Percentiles rank a stretch among this genome's conserved stretches.
phyloP scores from a whole-genome alignment of 495 filamentous ascomycete species.

The Xylaria grammica region DNA sequence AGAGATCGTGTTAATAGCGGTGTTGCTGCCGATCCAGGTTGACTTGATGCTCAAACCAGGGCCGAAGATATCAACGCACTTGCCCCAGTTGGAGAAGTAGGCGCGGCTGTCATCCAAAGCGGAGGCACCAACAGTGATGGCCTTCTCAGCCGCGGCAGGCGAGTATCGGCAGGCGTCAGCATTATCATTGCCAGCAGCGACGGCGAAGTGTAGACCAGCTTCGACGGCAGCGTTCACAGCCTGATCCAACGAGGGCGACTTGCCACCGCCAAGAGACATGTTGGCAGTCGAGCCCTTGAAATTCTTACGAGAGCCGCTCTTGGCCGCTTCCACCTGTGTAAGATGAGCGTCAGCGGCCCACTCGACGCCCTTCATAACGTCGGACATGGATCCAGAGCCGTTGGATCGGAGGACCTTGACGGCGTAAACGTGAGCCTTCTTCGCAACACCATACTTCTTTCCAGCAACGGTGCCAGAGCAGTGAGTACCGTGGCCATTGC shows the following conservation, averaged over 20 bases:
- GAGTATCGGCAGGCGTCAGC: constrained; percentile 99
- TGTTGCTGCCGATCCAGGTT: constrained; percentile 96
- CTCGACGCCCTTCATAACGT: constrained; percentile 98
- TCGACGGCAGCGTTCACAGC: constrained; percentile 93
- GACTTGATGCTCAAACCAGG: constrained; percentile 96
- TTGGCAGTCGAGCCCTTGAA: constrained; percentile 99
- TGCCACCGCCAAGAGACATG: constrained; percentile 98
- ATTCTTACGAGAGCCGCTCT: constrained; percentile 83
- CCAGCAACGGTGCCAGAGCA: constrained; percentile 98
- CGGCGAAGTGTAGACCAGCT: constrained; percentile 93
- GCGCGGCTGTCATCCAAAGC: constrained; percentile 93
- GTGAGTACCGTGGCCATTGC: constrained; percentile 99
- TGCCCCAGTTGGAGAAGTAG: constrained; percentile 99
- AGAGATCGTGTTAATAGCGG: constrained; percentile 96
- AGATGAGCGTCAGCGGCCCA: constrained; percentile 83
- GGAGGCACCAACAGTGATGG: constrained; percentile 95
- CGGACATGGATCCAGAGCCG: constrained; percentile 97
- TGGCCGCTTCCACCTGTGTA: constrained; percentile 73
- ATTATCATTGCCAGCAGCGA: constrained; percentile 98
- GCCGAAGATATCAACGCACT: constrained; percentile 99
- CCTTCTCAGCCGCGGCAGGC: constrained; percentile 90
- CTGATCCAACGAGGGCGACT: constrained; percentile 85
- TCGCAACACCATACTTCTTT: constrained; percentile 98
- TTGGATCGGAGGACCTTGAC: constrained; percentile 98
- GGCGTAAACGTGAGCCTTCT: constrained; percentile 95